A percentile compares a stretch with the other conserved stretches of the same genome.
Evolutionary conservation across 2,329 filamentous ascomycete species (phyloP).

Genomic region (Trichoderma aggressivum): DNA sequence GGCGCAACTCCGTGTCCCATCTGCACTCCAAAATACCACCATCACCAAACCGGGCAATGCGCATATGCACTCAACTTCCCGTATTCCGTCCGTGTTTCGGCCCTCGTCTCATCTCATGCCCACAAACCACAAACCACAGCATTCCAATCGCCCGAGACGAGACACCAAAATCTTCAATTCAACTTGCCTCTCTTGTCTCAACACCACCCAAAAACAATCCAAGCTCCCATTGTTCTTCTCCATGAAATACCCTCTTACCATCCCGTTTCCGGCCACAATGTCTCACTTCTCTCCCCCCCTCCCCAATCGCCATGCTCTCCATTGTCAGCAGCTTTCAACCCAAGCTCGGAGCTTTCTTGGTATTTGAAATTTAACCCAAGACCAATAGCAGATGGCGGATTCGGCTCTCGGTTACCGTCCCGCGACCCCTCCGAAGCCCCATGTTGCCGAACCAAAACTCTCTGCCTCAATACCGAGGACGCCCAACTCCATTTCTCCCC

Average conservation of each 20-base stretch:
- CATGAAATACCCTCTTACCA: neutral
- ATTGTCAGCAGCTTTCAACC: neutral
- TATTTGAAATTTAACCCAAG: neutral
- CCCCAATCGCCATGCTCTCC: neutral
- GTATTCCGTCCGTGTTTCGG: neutral
- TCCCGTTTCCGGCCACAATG: neutral
- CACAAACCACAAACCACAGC: neutral
- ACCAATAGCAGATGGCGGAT: neutral
- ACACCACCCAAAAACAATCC: neutral
- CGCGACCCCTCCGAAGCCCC: neutral
- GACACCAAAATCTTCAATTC: neutral
- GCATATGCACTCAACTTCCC: neutral
- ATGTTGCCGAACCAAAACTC: conserved; percentile 5
- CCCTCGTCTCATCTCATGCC: neutral
- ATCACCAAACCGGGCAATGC: neutral
- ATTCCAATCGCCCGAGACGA: neutral
- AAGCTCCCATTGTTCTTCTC: neutral
- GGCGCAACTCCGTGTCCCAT: neutral
- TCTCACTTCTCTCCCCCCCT: neutral
- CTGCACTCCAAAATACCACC: neutral
- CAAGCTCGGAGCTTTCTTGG: conserved; percentile 3
- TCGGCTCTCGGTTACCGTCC: conserved; percentile 4
- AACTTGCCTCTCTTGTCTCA: neutral
- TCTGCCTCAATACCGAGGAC: neutral
- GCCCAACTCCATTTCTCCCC: neutral